Base-by-base conservation (phyloP, 129 eudicot genomes). In the Deinandra increscens region DNA sequence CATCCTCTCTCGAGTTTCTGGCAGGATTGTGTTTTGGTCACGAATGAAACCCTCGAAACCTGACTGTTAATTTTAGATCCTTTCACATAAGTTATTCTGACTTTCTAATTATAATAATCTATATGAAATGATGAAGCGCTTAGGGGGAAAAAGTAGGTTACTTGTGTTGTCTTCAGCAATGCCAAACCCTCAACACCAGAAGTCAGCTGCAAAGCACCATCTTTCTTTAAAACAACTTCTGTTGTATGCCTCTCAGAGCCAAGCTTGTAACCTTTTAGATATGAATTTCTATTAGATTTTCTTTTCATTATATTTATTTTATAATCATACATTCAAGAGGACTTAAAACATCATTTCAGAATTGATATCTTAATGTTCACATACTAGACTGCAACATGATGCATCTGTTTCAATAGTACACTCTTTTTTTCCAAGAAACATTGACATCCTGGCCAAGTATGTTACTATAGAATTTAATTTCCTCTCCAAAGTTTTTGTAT, bases 1-100 rank as follows among this genome's bases (percentile, higher is more conserved):
- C 93, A 94, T 80, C 79, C 99, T 84, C 75, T 94, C 99, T 19
- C 85, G 83, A 48, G 99, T 90, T 71, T 94, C 99, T 34, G 96
- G 97, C 77, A 94, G 80, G 26, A 94, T 86, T 7, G 99, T 94
- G 72, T 87, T 80, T 68, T 87, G 73, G 87, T 94, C 99, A 77
- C 96, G 77, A 14, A 94, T 55, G 63, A 89, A 94, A 50, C 99
- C 93, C 84, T 87, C 99, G 75, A 94, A 94, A 63, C 99, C 99
- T 4, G 99, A 90, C 99, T 90, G 91, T 77, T 68, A 69, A 36
- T 36, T 14, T 64, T 7, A 75, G 14, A 56, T 41, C 42, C 79
- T n/a, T 53, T 53, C 36, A 73, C 33, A 46, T 39, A 59, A 74
- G 77, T 41, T 39, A 26, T 33, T 60, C 34, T 60, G 26, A 39